phyloP scores from a whole-genome alignment of 1,284 basidiomycete species.

The Fomes fomentarius region DNA sequence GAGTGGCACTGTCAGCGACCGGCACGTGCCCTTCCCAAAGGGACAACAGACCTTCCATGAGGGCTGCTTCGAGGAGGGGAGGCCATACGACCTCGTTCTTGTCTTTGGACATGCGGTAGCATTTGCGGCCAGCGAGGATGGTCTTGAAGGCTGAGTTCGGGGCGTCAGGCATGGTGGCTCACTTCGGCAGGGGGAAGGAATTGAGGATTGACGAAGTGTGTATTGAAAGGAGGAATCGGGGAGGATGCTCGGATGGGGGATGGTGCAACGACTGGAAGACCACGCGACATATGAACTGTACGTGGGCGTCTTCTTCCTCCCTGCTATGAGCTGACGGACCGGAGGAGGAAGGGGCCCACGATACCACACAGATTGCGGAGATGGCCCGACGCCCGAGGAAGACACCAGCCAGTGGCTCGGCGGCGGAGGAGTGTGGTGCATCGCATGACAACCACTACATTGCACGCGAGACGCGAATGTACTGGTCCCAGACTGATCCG shows the following conservation, averaged over 20 bases:
- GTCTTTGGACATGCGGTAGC: conserved; percentile 67
- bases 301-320: too few relatives aligned
- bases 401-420: too few relatives aligned
- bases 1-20: not conserved
- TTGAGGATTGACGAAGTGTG: too few relatives aligned
- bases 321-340: too few relatives aligned
- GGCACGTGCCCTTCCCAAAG: not conserved
- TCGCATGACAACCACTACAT: not conserved
- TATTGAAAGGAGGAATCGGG: not conserved
- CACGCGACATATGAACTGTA: too few relatives aligned
- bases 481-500: too few relatives aligned
- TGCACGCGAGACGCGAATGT: too few relatives aligned
- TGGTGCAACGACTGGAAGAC: too few relatives aligned
- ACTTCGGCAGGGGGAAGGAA: not conserved
- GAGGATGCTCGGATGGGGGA: not conserved
- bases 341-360: too few relatives aligned
- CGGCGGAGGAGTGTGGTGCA: not conserved
- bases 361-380: too few relatives aligned
- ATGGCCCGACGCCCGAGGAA: too few relatives aligned
- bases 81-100: conserved; percentile 70
- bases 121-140: conserved; percentile 64
- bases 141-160: conserved; percentile 41
- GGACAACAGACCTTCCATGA: conserved; percentile 59
- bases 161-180: not conserved
- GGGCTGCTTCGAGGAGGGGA: conserved; percentile 66